Evolutionary conservation across 306 rosid genomes (phyloP).

Genomic region (Trichosanthes cucumerina): DNA sequence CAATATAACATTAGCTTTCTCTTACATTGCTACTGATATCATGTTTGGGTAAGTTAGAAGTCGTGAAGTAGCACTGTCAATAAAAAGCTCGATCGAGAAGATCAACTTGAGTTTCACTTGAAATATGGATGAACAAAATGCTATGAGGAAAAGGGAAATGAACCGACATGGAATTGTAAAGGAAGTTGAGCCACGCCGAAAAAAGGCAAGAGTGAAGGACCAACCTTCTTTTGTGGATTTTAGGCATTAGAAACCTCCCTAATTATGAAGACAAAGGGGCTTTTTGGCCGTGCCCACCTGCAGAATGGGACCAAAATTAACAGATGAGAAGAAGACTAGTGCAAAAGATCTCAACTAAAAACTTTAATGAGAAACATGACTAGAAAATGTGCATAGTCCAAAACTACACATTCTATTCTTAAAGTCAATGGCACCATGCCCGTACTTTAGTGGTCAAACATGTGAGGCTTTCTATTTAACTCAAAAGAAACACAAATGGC

Average conservation of each 20-base stretch:
- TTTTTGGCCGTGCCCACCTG: slow-evolving; percentile 46
- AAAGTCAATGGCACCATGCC: slow-evolving; percentile 15
- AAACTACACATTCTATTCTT: too few species aligned
- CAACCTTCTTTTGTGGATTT: slow-evolving; percentile 42
- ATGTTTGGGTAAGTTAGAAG: not conserved
- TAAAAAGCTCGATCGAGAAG: not conserved
- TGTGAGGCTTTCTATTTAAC: not conserved
- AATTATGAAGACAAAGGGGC: slow-evolving; percentile 34
- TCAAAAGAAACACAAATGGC: slow-evolving; percentile 6
- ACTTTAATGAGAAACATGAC: slow-evolving; percentile 32
- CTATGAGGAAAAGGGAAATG: not conserved
- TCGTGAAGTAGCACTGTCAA: not conserved
- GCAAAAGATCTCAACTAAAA: slow-evolving; percentile 33
- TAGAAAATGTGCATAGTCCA: slow-evolving; percentile 13
- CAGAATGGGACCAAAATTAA: slow-evolving; percentile 42
- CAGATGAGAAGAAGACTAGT: slow-evolving; percentile 37
- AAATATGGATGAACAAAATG: not conserved
- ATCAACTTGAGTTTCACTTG: not conserved
- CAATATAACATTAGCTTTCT: not conserved
- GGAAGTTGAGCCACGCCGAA: not conserved
- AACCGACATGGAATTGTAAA: not conserved
- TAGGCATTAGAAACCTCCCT: slow-evolving; percentile 37
- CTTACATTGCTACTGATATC: not conserved
- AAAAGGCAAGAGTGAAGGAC: slow-evolving; percentile 26
- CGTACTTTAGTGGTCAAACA: not conserved